A percentile compares a stretch with the other conserved stretches of the same genome.
Conservation (phyloP, 805 yeast species). For the Sungouiozyma intestinalis region DNA sequence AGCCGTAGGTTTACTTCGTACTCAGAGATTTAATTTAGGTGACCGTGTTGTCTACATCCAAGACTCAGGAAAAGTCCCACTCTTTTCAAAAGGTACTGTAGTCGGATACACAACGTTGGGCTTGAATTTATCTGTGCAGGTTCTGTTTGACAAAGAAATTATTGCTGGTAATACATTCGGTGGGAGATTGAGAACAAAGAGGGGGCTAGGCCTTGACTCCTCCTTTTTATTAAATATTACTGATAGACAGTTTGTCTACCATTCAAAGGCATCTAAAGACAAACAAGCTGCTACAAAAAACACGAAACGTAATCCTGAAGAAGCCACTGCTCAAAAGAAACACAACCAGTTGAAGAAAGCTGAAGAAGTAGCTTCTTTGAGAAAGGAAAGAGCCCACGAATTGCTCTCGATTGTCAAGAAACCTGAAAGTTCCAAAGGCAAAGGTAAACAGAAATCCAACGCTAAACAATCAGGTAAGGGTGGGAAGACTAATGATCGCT, state of each 20-base stretch:
- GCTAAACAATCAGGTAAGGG: conserved; percentile 2
- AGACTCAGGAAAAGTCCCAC: conserved; percentile 81
- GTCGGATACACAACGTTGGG: conserved; percentile 60
- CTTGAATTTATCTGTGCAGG: conserved; percentile 47
- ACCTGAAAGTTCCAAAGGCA: conserved; percentile 7
- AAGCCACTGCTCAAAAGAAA: neutral
- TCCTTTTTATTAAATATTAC: conserved; percentile 72
- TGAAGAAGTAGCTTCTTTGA: conserved; percentile 18
- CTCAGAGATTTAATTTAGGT: conserved; percentile 74
- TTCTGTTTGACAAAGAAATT: conserved; percentile 74
- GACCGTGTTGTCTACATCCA: conserved; percentile 82
- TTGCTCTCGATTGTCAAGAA: conserved; percentile 37
- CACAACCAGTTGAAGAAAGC: conserved; percentile 10
- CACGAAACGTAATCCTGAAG: neutral
- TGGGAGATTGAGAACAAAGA: conserved; percentile 63
- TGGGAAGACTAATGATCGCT: conserved; percentile 2
- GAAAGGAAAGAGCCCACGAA: conserved; percentile 32
- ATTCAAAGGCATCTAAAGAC: conserved; percentile 49
- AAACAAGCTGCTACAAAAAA: conserved; percentile 13
- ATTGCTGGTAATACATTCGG: conserved; percentile 75
- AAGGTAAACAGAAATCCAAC: conserved; percentile 1
- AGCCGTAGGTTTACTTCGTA: conserved; percentile 59
- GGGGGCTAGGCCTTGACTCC: conserved; percentile 80
- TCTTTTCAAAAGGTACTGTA: conserved; percentile 83
- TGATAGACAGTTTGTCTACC: conserved; percentile 63